Evolutionary conservation across 495 filamentous ascomycete genomes (phyloP), one percentile per base, ranked within the genome.

Genomic region (Penicillium tannophilum): DNA sequence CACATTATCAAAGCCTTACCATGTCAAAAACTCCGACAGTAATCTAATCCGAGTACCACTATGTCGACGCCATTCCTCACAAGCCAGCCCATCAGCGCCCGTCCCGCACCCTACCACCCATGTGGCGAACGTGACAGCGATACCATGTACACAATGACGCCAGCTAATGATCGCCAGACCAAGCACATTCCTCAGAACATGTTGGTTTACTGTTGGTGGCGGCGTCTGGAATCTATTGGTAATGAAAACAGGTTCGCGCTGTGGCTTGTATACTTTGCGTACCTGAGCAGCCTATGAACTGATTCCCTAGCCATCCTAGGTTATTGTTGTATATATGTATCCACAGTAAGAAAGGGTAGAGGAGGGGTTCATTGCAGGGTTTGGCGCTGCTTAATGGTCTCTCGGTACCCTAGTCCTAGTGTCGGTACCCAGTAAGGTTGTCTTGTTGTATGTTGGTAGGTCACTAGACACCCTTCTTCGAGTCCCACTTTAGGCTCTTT

Each of bases 61-160:
- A 17, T 12, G n/a, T 6, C n/a, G 3, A 41, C 39, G 14, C 39
- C 39, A 41, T 41, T 17, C 4, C 39, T 41, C 16, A 41, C 39
- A n/a, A 41, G n/a, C 16, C 39, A 41, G 39, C 39, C 39, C 39
- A 41, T 41, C 39, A 41, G 39, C 39, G 39, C 39, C 39, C 5
- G 14, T 41, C 16, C 39, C 16, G 39, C 4, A 47, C 19, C 24
- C 44, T 20, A 47, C 44, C 44, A 4, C 26, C 46, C 46, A 49
- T 49, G 46, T 49, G 46, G 46, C 46, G 26, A 49, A 30, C 46
- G 46, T 49, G 26, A 49, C 26, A 31, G 8, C 24, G 17, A 14
- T 12, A 24, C 43, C 7, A 48, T 48, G 23, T n/a, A 26, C 46
- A 28, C 20, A 11, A 14, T 47, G 46, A 41, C 39, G 39, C 39